Evolutionary conservation across 2,329 filamentous ascomycete species (phyloP).

Genomic region (Thelonectria olida): DNA sequence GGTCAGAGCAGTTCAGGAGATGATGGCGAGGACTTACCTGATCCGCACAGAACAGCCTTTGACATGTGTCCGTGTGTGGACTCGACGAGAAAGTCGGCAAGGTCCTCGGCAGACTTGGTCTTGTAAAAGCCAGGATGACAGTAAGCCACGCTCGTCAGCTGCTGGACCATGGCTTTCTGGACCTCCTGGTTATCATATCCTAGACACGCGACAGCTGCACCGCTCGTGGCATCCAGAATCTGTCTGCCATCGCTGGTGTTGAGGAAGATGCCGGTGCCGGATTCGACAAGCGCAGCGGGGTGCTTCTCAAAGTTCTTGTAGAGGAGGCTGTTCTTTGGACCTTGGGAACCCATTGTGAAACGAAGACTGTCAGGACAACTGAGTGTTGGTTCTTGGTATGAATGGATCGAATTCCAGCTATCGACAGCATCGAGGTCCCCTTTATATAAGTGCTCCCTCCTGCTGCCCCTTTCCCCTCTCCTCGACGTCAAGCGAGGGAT

Average conservation of each 20-base stretch:
- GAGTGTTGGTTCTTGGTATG: neutral
- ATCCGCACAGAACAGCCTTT: constrained; percentile 33
- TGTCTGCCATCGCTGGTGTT: constrained; percentile 32
- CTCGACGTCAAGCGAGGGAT: neutral
- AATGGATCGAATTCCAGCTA: neutral
- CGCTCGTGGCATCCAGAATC: constrained; percentile 37
- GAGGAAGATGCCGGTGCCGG: constrained; percentile 26
- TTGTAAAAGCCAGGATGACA: constrained; percentile 36
- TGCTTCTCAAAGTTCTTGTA: constrained; percentile 39
- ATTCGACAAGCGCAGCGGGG: constrained; percentile 32
- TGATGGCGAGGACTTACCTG: constrained; percentile 17
- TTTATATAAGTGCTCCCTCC: neutral
- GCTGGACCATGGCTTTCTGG: constrained; percentile 31
- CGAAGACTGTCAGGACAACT: neutral
- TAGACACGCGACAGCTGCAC: constrained; percentile 35
- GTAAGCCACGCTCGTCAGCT: constrained; percentile 30
- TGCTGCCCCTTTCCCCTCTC: neutral
- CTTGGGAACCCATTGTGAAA: constrained; percentile 26
- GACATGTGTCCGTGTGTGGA: constrained; percentile 31
- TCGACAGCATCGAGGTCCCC: neutral
- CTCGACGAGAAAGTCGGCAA: constrained; percentile 32
- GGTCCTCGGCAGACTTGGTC: constrained; percentile 28
- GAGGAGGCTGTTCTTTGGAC: constrained; percentile 31
- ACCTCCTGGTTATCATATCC: constrained; percentile 35
- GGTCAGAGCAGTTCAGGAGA: too few relatives aligned